These are phyloP conservation scores for Fusarium sp. DNA, from an alignment of 2,329 filamentous ascomycete species.

Conservation along the genomic window DNA sequence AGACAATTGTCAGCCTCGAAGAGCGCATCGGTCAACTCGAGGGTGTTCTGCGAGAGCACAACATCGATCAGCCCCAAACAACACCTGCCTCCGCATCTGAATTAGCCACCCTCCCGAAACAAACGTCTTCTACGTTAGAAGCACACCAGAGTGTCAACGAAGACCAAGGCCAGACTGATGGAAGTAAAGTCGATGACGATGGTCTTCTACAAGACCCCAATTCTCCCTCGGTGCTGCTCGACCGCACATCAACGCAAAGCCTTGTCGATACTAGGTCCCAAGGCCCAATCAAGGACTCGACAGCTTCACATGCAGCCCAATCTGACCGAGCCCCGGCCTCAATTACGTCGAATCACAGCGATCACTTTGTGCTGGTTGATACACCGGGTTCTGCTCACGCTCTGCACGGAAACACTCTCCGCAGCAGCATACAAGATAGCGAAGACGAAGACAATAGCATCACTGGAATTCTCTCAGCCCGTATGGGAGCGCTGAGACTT, in stretches of 20 bases:
- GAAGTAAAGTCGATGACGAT: neutral
- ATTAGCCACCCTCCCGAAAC: neutral
- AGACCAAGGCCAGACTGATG: neutral
- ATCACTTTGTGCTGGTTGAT: neutral
- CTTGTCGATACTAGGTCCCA: neutral
- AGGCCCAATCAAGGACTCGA: neutral
- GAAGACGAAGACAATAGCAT: constrained; percentile 9
- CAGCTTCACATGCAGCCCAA: no score
- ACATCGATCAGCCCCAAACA: constrained; percentile 9
- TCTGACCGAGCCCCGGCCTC: no score
- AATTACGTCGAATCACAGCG: neutral
- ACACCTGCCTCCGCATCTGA: neutral
- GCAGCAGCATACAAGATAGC: neutral
- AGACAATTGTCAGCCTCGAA: constrained; percentile 5
- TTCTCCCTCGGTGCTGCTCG: neutral
- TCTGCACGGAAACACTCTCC: neutral
- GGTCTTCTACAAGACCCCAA: neutral
- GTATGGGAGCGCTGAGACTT: constrained; percentile 25
- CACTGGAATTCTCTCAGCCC: constrained; percentile 22
- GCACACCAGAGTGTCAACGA: neutral
- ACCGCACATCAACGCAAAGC: no score
- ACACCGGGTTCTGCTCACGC: no score
- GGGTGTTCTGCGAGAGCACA: constrained; percentile 1
- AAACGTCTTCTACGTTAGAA: neutral
- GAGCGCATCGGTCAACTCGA: constrained; percentile 11